Base-by-base conservation (phyloP, 257 asterid genomes). In the Lithospermum erythrorhizon region DNA sequence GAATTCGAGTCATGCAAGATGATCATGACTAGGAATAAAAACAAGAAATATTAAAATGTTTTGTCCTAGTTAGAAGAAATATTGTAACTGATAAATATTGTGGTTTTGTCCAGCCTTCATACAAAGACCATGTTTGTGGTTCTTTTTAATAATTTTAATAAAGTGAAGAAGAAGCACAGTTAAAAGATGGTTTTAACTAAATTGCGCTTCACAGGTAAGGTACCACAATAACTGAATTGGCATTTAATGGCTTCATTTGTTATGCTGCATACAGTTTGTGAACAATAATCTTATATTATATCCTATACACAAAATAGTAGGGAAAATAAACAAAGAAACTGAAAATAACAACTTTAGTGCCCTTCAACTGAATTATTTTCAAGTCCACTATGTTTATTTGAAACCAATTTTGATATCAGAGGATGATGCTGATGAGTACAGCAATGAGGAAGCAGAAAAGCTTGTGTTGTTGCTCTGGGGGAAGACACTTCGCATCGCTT, bases 391-490 rank as follows among this genome's bases (percentile, higher is more conserved):
- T 56, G 68, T 37, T 61, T 65, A 67, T 19, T 71, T 69, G 23
- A 57, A 75, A 53, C 73, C 72, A 25, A 19, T 61, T 57, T 68
- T 74, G 41, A 51, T 55, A 70, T 67, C 59, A 55, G 79, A 72
- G 45, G 70, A 59, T 23, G 75, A 71, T 55, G 72, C 53, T 23
- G 75, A 71, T 59, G 78, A 78, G 62, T 75, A 75, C 19, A 75
- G 72, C 68, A 75, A 57, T 13, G 83, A 72, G 19, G 83, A 74
- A 17, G 76, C 78, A 3, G 76, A 68, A 73, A 78, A 75, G 61
- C 83, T 78, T 57, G 80, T 35, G 57, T 75, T 74, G 37, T 61
- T 63, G 70, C 80, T 71, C 56, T 66, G 66, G 4, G 69, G 69
- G n/a, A 45, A 55, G 71, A 74, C 17, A 30, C 63, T 74, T 45